Evolutionary conservation across 768 basidiomycete genomes (phyloP).

Genomic region (Suillus sp.): DNA sequence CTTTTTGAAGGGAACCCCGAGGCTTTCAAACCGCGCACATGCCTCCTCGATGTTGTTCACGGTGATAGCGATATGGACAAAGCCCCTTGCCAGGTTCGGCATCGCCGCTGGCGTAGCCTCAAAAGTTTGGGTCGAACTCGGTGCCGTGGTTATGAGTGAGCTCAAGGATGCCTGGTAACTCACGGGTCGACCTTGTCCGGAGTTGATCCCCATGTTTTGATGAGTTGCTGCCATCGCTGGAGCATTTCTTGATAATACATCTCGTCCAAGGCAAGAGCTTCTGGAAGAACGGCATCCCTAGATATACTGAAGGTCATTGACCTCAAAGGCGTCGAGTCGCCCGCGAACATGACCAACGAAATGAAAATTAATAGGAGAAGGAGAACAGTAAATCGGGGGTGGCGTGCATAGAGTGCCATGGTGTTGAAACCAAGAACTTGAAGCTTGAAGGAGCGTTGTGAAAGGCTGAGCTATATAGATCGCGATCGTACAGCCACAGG

Average conservation of each 20-base stretch:
- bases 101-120: constrained; percentile 88
- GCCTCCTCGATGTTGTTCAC: too few species aligned
- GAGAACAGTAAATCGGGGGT: constrained; percentile 33
- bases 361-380: constrained; percentile 30
- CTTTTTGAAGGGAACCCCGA: constrained; percentile 88
- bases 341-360: constrained; percentile 30
- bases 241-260: constrained; percentile 44
- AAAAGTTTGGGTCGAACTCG: constrained; percentile 74
- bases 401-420: constrained; percentile 31
- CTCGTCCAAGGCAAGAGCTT: constrained; percentile 25
- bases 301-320: constrained; percentile 13
- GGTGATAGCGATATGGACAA: constrained; percentile 88
- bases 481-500: not conserved
- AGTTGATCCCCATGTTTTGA: constrained; percentile 57
- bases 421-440: constrained; percentile 5
- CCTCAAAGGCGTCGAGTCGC: constrained; percentile 8
- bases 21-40: constrained; percentile 82
- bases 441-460: constrained; percentile 15
- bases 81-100: constrained; percentile 72
- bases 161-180: constrained; percentile 69
- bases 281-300: constrained; percentile 10
- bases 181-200: constrained; percentile 44
- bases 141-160: constrained; percentile 91
- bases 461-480: not conserved
- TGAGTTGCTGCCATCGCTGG: constrained; percentile 44